Evolutionary conservation across 176 grass and related monocot species (phyloP), one percentile per base, ranked within the genome.

Genomic region (Ananas comosus): DNA sequence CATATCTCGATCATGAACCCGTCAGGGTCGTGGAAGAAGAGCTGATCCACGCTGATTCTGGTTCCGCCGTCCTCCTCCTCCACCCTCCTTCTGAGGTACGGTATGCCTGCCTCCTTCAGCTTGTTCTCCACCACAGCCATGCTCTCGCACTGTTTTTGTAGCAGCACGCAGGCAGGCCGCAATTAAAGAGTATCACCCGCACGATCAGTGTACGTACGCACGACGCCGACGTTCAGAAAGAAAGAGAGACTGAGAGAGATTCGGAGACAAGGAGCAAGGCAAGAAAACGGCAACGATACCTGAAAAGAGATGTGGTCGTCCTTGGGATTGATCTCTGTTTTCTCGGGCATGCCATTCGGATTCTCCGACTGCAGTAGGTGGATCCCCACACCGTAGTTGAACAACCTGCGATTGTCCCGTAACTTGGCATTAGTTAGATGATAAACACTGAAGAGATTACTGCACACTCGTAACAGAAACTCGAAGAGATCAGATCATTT

Each of bases 1-100:
- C 63, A 65, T 28, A 65, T 65, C 3, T 65, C 63, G 12, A 65
- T 65, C 63, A 65, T 65, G 25, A 65, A 65, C 23, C 63, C 63
- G 13, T 65, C 63, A 0, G 63, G 22, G 63, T 65, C 63, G 11
- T 65, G 63, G 13, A 65, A 29, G 63, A 65, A 65, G 9, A 65
- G 11, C 7, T 65, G 63, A 28, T 65, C 63, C 1, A 33, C 63
- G 11, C 4, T 28, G 22, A 65, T 13, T 10, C 63, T 25, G 3
- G 25, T 27, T 27, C 25, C 25, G 25, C 25, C 25, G 2, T 27
- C 25, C 25, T 27, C 25, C 25, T 65, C 63, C 63, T 65, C 63
- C 23, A 28, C 63, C 29, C 0, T 10, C 25, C 23, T 65, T 11
- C 29, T 21, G 63, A 65, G 12, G 25, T 28, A 65, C 10, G 63